Base-by-base conservation (phyloP, 2,329 filamentous ascomycete genomes). In the Penicillium hordei region DNA sequence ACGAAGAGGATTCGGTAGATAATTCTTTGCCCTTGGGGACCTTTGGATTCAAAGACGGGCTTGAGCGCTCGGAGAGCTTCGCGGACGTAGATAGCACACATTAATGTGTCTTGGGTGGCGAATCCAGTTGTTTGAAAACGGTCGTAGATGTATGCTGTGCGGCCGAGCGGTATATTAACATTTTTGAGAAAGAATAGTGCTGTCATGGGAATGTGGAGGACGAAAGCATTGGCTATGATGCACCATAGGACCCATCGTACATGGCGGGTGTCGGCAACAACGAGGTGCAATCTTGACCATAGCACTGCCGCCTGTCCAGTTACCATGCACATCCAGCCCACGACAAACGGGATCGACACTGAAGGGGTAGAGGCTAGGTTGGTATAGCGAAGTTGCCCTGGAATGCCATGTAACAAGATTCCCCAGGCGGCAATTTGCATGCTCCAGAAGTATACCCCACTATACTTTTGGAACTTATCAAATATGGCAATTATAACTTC, bases 101-200 rank as follows among this genome's bases (percentile, higher is more conserved):
- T 76, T 44, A 82, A 68, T 31, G 78, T 68, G 55, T 85, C 82
- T 58, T 83, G 82, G 4, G 80, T 38, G 55, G 78, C 81, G 61
- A 83, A 83, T 5, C 79, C 72, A 0, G 75, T 76, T 38, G 83
- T 73, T 61, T 83, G 78, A 5, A 83, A 70, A 58, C 78, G 78
- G 59, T 83, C 81, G 66, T 77, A 74, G n/a, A 77, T 63, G 17
- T 68, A 12, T 31, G 59, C 21, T 1, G 48, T 4, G 0, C 29
- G 48, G 7, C 19, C n/a, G 5, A 55, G 33, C 0, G 29, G 15
- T 4, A 21, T 15, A 7, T 51, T 21, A 67, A 38, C 21, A 73
- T 66, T 0, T 68, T 42, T 43, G 12, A 72, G 25, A 13, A 34
- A 27, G 17, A 48, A 57, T 1, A 57, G 42, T 2, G 17, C 43